A percentile compares a stretch with the other conserved stretches of the same genome.
phyloP scores from a whole-genome alignment of 768 basidiomycete genomes.

The Boletus huronensis region DNA sequence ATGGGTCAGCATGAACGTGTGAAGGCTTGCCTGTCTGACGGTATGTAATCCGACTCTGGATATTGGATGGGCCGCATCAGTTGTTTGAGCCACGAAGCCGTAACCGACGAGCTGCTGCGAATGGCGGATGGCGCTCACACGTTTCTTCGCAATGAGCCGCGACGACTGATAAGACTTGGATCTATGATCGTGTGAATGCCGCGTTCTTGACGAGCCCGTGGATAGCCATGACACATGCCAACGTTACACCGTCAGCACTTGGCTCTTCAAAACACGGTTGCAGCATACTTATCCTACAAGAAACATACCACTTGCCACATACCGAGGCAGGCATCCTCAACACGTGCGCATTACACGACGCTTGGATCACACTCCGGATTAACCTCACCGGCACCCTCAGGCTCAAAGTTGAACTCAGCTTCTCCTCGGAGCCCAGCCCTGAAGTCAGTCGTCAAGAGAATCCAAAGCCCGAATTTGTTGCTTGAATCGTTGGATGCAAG shows the following conservation, averaged over 20 bases:
- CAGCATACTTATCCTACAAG: no score
- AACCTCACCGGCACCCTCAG: not conserved
- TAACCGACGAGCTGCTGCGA: not conserved
- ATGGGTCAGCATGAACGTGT: not conserved
- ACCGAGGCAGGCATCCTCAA: not conserved
- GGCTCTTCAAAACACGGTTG: not conserved
- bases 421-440: not conserved
- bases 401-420: no score
- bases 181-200: not conserved
- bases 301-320: not conserved
- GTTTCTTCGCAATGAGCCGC: not conserved
- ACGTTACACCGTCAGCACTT: not conserved
- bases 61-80: not conserved
- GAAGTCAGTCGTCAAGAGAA: not conserved
- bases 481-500: not conserved
- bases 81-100: not conserved
- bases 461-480: conserved; percentile 4
- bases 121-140: not conserved
- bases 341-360: not conserved
- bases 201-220: not conserved
- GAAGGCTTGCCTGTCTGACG: not conserved
- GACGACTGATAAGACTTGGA: not conserved
- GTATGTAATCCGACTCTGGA: not conserved
- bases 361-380: not conserved
- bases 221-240: not conserved